phyloP scores from a whole-genome alignment of 1,139 yeast genomes.

The Arxiozyma heterogenica region DNA sequence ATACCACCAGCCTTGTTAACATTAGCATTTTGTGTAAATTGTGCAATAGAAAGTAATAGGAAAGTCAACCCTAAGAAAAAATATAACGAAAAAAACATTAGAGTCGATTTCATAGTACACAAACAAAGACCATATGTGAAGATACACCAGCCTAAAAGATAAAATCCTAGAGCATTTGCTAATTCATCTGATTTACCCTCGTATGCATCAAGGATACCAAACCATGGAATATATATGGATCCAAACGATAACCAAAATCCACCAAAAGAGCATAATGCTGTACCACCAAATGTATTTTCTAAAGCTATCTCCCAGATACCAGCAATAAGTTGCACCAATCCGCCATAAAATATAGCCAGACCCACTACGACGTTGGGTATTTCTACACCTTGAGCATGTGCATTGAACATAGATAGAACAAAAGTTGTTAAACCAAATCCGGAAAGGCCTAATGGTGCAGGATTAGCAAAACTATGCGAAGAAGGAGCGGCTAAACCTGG shows the following conservation, averaged over 20 bases:
- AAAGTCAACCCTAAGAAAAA: slow-evolving; percentile 58
- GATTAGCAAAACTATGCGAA: slow-evolving; percentile 67
- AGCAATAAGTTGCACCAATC: slow-evolving; percentile 54
- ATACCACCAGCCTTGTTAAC: slow-evolving; percentile 67
- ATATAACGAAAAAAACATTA: slow-evolving; percentile 63
- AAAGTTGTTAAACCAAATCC: slow-evolving; percentile 83
- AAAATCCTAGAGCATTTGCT: slow-evolving; percentile 60
- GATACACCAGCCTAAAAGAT: slow-evolving; percentile 68
- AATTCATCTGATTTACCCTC: slow-evolving; percentile 35
- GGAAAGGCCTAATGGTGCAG: slow-evolving; percentile 77
- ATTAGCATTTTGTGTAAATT: slow-evolving; percentile 30
- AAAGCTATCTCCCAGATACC: slow-evolving; percentile 67
- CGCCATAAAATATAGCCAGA: slow-evolving; percentile 62
- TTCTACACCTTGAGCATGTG: slow-evolving; percentile 49
- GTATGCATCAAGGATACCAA: slow-evolving; percentile 59
- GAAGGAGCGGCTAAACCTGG: slow-evolving; percentile 46
- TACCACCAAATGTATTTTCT: slow-evolving; percentile 88
- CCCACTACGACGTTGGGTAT: slow-evolving; percentile 46
- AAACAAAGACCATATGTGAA: slow-evolving; percentile 61
- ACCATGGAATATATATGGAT: slow-evolving; percentile 61
- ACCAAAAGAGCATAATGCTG: slow-evolving; percentile 72
- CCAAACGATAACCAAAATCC: slow-evolving; percentile 83
- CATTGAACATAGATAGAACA: slow-evolving; percentile 59
- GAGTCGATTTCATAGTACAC: slow-evolving; percentile 70
- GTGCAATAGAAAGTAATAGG: slow-evolving; percentile 45